Evolutionary conservation across 2,329 filamentous ascomycete genomes (phyloP).

Genomic region (Colletotrichum higginsianum): DNA sequence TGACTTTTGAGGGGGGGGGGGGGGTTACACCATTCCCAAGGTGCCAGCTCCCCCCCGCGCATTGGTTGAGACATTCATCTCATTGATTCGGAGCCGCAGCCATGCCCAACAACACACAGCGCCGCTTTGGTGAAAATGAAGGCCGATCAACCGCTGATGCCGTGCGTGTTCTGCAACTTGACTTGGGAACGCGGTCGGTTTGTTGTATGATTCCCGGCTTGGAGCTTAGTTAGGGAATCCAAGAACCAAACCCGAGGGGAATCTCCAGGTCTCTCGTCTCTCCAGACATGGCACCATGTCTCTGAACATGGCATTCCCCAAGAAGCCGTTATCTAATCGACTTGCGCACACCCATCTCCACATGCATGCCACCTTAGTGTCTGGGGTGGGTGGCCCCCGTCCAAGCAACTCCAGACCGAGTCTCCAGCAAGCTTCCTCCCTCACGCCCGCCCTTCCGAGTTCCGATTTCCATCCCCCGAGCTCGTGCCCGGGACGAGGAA

Average conservation of each 20-base stretch:
- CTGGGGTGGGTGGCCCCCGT: no score
- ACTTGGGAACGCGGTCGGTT: constrained; percentile 12
- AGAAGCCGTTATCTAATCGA: constrained; percentile 29
- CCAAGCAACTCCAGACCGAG: no score
- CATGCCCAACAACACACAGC: constrained; percentile 33
- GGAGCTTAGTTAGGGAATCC: neutral
- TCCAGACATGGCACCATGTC: constrained; percentile 4
- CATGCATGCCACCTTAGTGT: neutral
- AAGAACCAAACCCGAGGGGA: no score
- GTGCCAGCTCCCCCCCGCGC: neutral
- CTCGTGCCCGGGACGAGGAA: neutral
- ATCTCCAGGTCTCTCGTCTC: neutral
- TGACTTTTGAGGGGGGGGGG: neutral
- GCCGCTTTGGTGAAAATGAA: neutral
- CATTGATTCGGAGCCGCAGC: neutral
- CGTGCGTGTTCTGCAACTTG: neutral
- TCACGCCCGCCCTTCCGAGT: constrained; percentile 27
- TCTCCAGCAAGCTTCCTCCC: neutral
- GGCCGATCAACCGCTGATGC: neutral
- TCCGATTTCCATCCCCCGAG: constrained; percentile 38
- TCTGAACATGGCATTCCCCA: neutral
- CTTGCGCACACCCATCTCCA: neutral
- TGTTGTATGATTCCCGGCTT: neutral
- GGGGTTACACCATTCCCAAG: constrained; percentile 1
- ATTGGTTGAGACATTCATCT: constrained; percentile 37